Percentiles rank a stretch among this genome's conserved stretches.
These are phyloP conservation scores for Eurotiales sp. DNA, from an alignment of 2,329 filamentous ascomycete genomes.

Conservation along the genomic window DNA sequence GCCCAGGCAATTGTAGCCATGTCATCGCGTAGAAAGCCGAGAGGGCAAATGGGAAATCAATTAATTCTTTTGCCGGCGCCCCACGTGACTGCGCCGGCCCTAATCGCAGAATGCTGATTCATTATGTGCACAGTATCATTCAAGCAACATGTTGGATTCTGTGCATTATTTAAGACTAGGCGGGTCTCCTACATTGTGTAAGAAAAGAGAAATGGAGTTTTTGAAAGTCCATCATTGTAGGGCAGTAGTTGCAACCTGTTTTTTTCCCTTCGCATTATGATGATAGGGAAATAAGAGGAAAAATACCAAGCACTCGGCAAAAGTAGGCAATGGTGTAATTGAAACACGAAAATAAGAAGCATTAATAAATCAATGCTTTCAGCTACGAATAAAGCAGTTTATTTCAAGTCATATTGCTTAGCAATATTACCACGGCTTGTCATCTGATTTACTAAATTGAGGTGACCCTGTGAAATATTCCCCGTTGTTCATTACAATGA, in stretches of 20 bases:
- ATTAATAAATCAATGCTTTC: too few relatives aligned
- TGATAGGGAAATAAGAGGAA: not conserved
- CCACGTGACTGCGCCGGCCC: not conserved
- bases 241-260: not conserved
- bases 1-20: not conserved
- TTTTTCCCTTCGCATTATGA: not conserved
- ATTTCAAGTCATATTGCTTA: too few relatives aligned
- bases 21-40: not conserved
- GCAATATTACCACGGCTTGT: too few relatives aligned
- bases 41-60: not conserved
- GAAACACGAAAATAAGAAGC: too few relatives aligned
- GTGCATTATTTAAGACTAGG: too few relatives aligned
- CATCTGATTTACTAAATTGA: too few relatives aligned
- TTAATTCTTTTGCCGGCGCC: conserved; percentile 1
- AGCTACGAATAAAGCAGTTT: too few relatives aligned
- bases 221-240: not conserved
- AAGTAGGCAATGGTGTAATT: too few relatives aligned
- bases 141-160: too few relatives aligned
- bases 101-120: not conserved
- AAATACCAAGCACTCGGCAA: not conserved
- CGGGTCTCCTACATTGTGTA: not conserved
- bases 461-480: too few relatives aligned
- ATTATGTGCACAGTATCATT: too few relatives aligned
- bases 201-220: not conserved
- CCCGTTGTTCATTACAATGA: not conserved